Evolutionary conservation across 192 early-diverging fungal species (phyloP).

Genomic region (Coemansia sp.): DNA sequence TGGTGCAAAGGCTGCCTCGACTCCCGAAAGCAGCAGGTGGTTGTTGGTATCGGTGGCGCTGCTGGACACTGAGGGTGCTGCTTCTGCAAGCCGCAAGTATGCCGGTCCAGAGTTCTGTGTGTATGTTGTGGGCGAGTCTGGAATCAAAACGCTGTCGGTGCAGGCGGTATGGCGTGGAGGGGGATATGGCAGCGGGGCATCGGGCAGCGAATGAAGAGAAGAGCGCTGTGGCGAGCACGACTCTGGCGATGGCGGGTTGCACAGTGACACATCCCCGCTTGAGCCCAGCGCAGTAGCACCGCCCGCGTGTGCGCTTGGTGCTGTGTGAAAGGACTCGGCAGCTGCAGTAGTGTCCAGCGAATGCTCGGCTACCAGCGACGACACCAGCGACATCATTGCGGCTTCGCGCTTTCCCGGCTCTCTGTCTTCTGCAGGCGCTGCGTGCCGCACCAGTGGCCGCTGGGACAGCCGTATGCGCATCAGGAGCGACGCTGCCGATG

Average conservation of each 20-base stretch:
- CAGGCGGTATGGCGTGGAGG: neutral
- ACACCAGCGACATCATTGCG: conserved; percentile 14
- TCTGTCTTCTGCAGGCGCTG: conserved; percentile 2
- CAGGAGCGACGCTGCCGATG: conserved; percentile 8
- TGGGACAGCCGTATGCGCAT: conserved; percentile 38
- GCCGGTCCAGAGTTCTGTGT: conserved; percentile 7
- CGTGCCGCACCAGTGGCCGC: conserved; percentile 5
- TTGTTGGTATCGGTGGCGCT: conserved; percentile 5
- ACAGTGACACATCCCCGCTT: neutral
- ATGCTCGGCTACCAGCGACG: conserved; percentile 11
- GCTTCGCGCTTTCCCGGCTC: neutral
- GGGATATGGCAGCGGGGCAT: neutral
- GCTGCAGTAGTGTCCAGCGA: neutral
- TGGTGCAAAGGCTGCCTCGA: conserved; percentile 27
- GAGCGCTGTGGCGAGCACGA: conserved; percentile 11
- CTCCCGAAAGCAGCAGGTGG: conserved; percentile 39
- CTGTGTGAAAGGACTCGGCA: neutral
- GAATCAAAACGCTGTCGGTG: conserved; percentile 11
- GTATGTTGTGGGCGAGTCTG: conserved; percentile 8
- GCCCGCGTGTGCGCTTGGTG: too few species aligned
- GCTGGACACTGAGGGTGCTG: neutral
- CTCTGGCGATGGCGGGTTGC: conserved; percentile 10
- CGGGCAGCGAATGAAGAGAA: neutral
- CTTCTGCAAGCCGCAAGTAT: conserved; percentile 30
- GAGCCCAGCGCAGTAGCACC: neutral